Conservation (phyloP, 202 grass and related monocot species). For the Digitaria exilis region DNA sequence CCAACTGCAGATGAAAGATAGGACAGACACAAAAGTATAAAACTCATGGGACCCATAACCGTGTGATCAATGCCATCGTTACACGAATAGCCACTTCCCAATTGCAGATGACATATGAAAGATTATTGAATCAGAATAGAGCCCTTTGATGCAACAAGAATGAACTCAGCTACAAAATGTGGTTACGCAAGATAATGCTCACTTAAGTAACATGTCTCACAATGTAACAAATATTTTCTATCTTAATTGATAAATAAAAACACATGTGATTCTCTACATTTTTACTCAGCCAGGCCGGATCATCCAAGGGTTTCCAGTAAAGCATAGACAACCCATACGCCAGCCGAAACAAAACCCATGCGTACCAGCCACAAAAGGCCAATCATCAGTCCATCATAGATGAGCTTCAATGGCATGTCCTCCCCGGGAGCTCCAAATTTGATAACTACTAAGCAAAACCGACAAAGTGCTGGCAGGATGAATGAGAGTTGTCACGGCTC, state of each 20-base stretch:
- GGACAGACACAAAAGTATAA: too few species aligned
- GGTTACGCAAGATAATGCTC: not conserved
- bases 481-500: slow-evolving; percentile 11
- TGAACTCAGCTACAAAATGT: not conserved
- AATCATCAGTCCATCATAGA: slow-evolving; percentile 22
- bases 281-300: slow-evolving; percentile 4
- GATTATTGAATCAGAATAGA: not conserved
- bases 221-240: slow-evolving; percentile 32
- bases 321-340: slow-evolving; percentile 8
- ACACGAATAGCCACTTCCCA: not conserved
- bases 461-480: not conserved
- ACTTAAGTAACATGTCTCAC: slow-evolving; percentile 2
- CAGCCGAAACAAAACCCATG: not conserved
- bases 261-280: slow-evolving; percentile 36
- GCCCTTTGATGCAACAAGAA: not conserved
- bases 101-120: not conserved
- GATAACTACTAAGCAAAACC: not conserved
- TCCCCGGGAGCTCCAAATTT: not conserved
- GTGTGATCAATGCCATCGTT: not conserved
- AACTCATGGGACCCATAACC: too few species aligned
- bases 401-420: slow-evolving; percentile 29
- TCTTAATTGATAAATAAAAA: slow-evolving; percentile 29
- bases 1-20: too few species aligned
- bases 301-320: not conserved
- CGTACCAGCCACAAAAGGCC: not conserved